Base-by-base conservation (phyloP, 2,329 filamentous ascomycete species). In the Pestalotiopsis sp. region DNA sequence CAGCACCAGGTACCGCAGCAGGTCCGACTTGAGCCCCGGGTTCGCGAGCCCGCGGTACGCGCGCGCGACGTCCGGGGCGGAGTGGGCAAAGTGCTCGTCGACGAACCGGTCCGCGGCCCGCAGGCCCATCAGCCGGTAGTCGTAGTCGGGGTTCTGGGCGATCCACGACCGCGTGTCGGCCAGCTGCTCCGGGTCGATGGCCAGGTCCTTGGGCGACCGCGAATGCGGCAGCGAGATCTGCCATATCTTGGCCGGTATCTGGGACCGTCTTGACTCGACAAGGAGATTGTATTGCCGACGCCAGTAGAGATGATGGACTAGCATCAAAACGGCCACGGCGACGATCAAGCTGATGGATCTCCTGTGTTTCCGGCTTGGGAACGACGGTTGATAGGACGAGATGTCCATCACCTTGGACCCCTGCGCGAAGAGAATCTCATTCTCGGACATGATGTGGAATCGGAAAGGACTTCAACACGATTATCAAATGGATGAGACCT, bases 1-100 rank as follows among this genome's bases (percentile, higher is more conserved):
- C 85, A 92, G 89, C 73, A 92, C 81, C 68, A 92, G 83, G 75
- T 92, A 92, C 9, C 90, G 87, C 65, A 92, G 79, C 9, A 92
- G 80, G 76, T 92, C 90, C 11, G 78, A 78, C 63, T 76, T 77
- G 66, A 78, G 73, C 23, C 75, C 78, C 4, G 75, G 75, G 58
- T 76, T 77, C 4, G 69, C 69, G 36, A 78, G 67, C 11, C 69
- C 65, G 6, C 68, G 45, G 70, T 76, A 80, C 0, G 73, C 69
- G 2, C 72, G 57, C 14, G 71, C 23, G 4, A 79, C 69, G 2
- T 67, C 57, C 4, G 69, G 41, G 23, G 74, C 63, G 65, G 31
- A 36, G 7, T 71, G 27, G 11, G 69, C 67, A 45, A 74, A 77
- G 68, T 75, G 69, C 49, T 38, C 56, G 17, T 68, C 63, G 27